Evolutionary conservation across 1,284 basidiomycete genomes (phyloP), one percentile per base, ranked within the genome.

Genomic region (Meira nashicola): DNA sequence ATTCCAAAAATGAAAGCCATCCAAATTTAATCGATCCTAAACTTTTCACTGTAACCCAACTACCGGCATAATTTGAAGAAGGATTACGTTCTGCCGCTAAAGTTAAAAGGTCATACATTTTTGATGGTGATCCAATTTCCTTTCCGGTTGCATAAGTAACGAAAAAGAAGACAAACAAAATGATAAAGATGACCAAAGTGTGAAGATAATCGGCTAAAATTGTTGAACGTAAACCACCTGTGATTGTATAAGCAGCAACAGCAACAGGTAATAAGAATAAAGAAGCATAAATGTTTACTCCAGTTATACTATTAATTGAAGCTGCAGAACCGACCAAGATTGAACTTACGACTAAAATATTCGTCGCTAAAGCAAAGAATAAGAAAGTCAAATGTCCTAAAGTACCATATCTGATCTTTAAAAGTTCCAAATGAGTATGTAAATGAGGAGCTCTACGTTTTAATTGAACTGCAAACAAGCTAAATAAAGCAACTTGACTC

Each of bases 181-280:
- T 70, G 44, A 72, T 57, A 46, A 73, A 72, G 62, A 73, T 71
- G 64, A 73, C 67, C 50, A 70, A 57, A 5, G 71, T 73, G 55
- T 73, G 71, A 28, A 72, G 61, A 57, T 71, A 73, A 50, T 73
- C 70, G 17, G 71, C 71, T 12, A 73, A 54, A 41, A 71, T 59
- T n/a, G 60, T 62, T n/a, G 43, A 47, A 15, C 71, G 60, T 17
- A 73, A 58, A 39, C 71, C 71, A 19, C 67, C 70, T 12, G 62
- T 60, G 2, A 73, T 62, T 5, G 70, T 72, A 52, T 73, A 73
- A 9, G 71, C 70, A 1, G 69, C 64, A 46, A 73, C 71, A n/a
- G 60, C 63, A 40, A 58, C 46, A 1, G 71, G 70, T 17, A 73
- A 65, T 19, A 73, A 59, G 48, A 63, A 70, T 21, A 71, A 58